Base-by-base conservation (phyloP, 202 grass and related monocot species). In the Setaria viridis region DNA sequence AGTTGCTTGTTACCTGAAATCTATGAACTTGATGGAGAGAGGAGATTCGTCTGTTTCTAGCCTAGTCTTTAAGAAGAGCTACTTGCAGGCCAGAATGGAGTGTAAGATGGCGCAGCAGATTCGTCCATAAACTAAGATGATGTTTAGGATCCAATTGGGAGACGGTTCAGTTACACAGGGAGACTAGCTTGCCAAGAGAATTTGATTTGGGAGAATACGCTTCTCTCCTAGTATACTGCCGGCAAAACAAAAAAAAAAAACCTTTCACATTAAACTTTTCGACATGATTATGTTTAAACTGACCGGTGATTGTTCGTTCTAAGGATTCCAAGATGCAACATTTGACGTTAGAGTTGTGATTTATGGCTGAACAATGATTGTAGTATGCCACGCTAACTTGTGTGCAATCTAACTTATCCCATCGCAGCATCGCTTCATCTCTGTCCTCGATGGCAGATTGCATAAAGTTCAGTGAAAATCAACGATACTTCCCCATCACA, bases 1-100 rank as follows among this genome's bases (percentile, higher is more conserved):
- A 11, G 37, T 81, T n/a, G 70, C 85, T 75, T 57, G 25, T 37
- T 58, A 58, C 78, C 78, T 82, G 78, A 82, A 87, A 69, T 53
- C 50, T 50, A 21, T 8, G 29, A 60, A 0, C 33, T 0, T 12
- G 4, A 25, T 59, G 50, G 57, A 43, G 58, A 41, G 7, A 51
- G 37, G 16, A 47, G 57, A 41, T 53, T 50, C 57, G 5, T 54
- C 19, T 37, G 60, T 53, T 53, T 66, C 11, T 29, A 20, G 50
- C 39, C 33, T 29, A 20, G 50, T 56, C 33, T 37, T 55, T 55
- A 29, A 62, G 7, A 63, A 63, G 60, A 29, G 12, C 68, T 49
- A 51, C 16, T 63, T 74, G 68, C 81, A 29, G 1, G 8, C 7
- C 8, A 17, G 5, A 11, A 39, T 63, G 70, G 70, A 54, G 14